phyloP scores from a whole-genome alignment of 257 asterid genomes.

The Handroanthus guayacan region DNA sequence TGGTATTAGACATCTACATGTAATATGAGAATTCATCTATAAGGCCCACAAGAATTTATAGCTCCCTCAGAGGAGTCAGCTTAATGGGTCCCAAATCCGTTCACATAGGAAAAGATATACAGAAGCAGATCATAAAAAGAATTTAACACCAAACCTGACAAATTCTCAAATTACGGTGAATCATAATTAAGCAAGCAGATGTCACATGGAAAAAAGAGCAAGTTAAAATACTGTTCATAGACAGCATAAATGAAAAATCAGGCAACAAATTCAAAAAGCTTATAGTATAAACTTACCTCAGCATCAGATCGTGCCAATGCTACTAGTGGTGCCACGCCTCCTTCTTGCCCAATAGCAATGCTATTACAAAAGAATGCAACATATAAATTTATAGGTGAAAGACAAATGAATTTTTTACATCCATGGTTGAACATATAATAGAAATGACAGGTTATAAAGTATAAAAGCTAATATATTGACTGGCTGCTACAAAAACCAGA shows the following conservation, averaged over 20 bases:
- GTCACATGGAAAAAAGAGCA: neutral
- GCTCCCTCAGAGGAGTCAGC: neutral
- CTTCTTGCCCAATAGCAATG: conserved; percentile 86
- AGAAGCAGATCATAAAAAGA: neutral
- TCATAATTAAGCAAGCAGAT: conserved; percentile 19
- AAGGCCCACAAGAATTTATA: neutral
- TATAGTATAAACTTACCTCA: conserved; percentile 58
- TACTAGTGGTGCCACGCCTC: conserved; percentile 83
- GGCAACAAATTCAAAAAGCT: neutral
- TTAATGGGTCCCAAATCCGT: neutral
- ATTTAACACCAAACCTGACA: conserved; percentile 12
- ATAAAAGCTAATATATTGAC: conserved; percentile 4
- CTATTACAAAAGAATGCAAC: conserved; percentile 42
- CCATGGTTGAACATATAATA: neutral
- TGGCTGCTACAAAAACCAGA: conserved; percentile 5
- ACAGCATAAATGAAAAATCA: conserved; percentile 19
- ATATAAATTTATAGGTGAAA: conserved; percentile 20
- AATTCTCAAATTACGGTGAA: neutral
- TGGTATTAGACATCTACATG: neutral
- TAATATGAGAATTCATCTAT: neutral
- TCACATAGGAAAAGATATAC: neutral
- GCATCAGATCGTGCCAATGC: conserved; percentile 67
- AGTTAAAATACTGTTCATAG: neutral
- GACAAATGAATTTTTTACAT: conserved; percentile 18
- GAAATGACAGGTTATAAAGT: neutral